Percentiles rank a stretch among this genome's conserved stretches.
Conservation (phyloP, 768 basidiomycete species). For the Clavaria fumosa region DNA sequence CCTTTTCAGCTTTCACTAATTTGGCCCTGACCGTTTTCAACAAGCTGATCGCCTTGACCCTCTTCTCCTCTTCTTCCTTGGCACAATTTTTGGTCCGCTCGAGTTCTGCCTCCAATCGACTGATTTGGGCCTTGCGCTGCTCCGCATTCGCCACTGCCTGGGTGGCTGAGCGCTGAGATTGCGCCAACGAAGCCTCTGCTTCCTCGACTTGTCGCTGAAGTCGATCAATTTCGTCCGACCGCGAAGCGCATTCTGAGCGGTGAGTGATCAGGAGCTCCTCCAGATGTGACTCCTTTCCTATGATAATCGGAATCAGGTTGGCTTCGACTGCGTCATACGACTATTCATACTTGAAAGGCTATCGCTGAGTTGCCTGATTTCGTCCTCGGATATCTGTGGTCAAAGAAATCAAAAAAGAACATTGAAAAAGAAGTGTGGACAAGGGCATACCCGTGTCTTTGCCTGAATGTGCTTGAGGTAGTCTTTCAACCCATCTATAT, state of each 20-base stretch:
- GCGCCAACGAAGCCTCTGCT: slow-evolving; percentile 52
- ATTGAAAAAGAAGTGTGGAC: background rate
- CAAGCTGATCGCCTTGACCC: slow-evolving; percentile 81
- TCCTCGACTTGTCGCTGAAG: slow-evolving; percentile 55
- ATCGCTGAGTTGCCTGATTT: slow-evolving; percentile 57
- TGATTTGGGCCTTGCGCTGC: slow-evolving; percentile 39
- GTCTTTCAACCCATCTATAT: slow-evolving; percentile 53
- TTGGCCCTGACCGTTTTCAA: slow-evolving; percentile 95
- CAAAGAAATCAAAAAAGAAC: background rate
- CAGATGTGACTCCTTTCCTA: slow-evolving; percentile 74
- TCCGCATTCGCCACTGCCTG: slow-evolving; percentile 33
- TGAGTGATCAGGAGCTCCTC: slow-evolving; percentile 81
- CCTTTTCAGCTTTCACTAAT: slow-evolving; percentile 92
- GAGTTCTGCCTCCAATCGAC: slow-evolving; percentile 46
- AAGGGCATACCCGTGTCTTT: slow-evolving; percentile 49
- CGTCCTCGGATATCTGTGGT: slow-evolving; percentile 51
- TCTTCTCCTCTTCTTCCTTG: slow-evolving; percentile 96
- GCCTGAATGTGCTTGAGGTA: slow-evolving; percentile 51
- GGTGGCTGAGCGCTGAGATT: slow-evolving; percentile 32
- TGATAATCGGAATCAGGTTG: background rate
- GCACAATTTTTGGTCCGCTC: slow-evolving; percentile 41
- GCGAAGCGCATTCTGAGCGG: slow-evolving; percentile 63
- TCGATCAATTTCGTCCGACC: slow-evolving; percentile 55
- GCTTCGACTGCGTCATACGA: no score
- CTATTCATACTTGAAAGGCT: slow-evolving; percentile 59